Evolutionary conservation across 1,139 yeast genomes (phyloP).

Genomic region (Kodamaea sp.): DNA sequence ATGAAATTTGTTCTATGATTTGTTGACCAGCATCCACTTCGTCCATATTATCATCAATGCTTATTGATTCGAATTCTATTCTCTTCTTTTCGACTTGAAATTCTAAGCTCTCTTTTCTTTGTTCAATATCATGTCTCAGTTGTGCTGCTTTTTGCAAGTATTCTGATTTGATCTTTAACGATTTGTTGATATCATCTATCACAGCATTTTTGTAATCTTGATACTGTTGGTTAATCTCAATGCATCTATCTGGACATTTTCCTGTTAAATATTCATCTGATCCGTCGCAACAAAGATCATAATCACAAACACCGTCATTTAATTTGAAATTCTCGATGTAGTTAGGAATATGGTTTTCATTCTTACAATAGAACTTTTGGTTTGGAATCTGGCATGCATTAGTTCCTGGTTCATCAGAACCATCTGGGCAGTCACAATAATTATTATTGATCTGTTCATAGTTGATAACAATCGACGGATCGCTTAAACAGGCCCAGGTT

Average conservation of each 20-base stretch:
- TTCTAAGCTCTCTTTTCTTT: constrained; percentile 26
- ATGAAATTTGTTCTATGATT: constrained; percentile 1
- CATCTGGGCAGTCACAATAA: constrained; percentile 96
- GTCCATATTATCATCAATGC: constrained; percentile 11
- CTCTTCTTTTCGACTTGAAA: constrained; percentile 25
- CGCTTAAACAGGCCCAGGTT: constrained; percentile 65
- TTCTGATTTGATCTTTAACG: constrained; percentile 21
- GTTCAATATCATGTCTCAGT: constrained; percentile 13
- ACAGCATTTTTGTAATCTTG: constrained; percentile 17
- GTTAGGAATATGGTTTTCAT: constrained; percentile 62
- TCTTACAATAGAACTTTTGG: constrained; percentile 67
- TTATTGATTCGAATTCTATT: constrained; percentile 13
- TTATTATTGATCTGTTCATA: constrained; percentile 76
- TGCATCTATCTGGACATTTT: constrained; percentile 58
- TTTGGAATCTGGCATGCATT: constrained; percentile 61
- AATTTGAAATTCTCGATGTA: constrained; percentile 61
- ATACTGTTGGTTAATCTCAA: constrained; percentile 37
- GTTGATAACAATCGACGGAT: constrained; percentile 59
- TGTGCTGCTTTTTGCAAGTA: constrained; percentile 11
- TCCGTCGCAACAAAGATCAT: constrained; percentile 89
- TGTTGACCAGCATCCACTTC: constrained; percentile 12
- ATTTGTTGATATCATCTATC: constrained; percentile 18
- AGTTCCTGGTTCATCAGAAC: constrained; percentile 96
- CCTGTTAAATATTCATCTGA: constrained; percentile 64
- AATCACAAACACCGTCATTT: constrained; percentile 92